Conservation (phyloP, 225 moss, liverwort and hornwort species). For the Bryum argenteum region DNA sequence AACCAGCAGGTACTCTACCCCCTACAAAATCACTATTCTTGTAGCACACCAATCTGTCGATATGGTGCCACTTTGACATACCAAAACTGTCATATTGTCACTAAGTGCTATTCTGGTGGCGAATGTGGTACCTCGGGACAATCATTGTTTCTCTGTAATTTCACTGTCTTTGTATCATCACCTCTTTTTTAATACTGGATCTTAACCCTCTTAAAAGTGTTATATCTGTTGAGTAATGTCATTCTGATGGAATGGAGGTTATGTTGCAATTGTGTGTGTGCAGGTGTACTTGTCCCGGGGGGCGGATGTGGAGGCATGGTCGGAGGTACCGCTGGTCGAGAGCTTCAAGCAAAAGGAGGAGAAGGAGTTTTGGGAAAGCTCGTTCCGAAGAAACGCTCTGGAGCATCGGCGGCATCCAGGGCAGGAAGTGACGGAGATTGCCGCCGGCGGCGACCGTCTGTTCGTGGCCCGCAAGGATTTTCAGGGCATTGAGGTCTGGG, state of each 20-base stretch:
- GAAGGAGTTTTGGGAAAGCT: slow-evolving; percentile 81
- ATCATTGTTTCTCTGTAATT: too few species aligned
- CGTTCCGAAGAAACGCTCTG: slow-evolving; percentile 69
- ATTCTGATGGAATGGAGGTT: background rate
- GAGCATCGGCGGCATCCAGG: slow-evolving; percentile 71
- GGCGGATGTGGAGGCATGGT: slow-evolving; percentile 86
- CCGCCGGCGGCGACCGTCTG: slow-evolving; percentile 72
- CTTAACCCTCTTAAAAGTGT: too few species aligned
- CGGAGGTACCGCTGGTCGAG: slow-evolving; percentile 78
- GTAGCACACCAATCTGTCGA: too few species aligned
- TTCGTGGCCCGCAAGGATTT: slow-evolving; percentile 78
- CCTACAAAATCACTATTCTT: too few species aligned
- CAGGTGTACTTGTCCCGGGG: slow-evolving; percentile 69
- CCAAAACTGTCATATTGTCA: too few species aligned
- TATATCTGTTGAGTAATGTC: too few species aligned
- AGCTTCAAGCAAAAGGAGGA: slow-evolving; percentile 63
- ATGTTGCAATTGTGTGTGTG: background rate
- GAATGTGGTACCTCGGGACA: too few species aligned
- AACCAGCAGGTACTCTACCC: slow-evolving; percentile 55
- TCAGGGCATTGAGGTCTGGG: slow-evolving; percentile 91
- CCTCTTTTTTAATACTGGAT: too few species aligned
- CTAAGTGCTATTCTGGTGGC: too few species aligned
- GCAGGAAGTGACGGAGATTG: slow-evolving; percentile 72
- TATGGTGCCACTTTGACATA: too few species aligned
- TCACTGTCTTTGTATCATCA: too few species aligned